phyloP scores from a whole-genome alignment of 768 basidiomycete genomes.

The Lactarius indigo region DNA sequence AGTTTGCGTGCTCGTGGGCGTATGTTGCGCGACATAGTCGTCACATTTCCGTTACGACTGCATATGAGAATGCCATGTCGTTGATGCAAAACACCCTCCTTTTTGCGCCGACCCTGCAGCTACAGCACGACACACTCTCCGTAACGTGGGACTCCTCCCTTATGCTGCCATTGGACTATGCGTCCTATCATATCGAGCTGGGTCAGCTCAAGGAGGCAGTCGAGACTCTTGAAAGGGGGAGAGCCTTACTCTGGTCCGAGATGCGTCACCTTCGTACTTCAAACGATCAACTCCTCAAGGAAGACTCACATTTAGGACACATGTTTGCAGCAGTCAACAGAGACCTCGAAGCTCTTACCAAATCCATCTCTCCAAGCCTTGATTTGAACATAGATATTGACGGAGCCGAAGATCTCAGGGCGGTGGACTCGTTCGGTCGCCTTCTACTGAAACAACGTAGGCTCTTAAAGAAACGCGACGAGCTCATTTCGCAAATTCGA shows the following conservation, averaged over 20 bases:
- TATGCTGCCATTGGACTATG: too few species aligned
- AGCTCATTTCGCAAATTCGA: not conserved
- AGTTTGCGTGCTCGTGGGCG: not conserved
- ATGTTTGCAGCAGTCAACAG: not conserved
- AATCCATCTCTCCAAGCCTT: not conserved
- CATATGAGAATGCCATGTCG: not conserved
- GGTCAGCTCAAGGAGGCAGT: not conserved
- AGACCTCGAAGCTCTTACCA: not conserved
- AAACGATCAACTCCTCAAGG: not conserved
- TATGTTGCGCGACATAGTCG: fast-evolving
- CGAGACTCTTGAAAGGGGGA: not conserved
- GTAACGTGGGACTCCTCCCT: too few species aligned
- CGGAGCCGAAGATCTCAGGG: not conserved
- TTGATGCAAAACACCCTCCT: not conserved
- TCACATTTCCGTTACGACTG: not conserved
- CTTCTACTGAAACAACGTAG: not conserved
- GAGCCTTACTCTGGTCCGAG: not conserved
- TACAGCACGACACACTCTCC: not conserved
- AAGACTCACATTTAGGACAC: not conserved
- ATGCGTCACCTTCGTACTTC: not conserved
- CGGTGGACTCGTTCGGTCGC: not conserved
- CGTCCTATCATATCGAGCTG: not conserved
- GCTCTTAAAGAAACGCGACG: not conserved
- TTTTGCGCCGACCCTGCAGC: not conserved
- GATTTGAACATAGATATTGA: not conserved